Evolutionary conservation across 257 asterid genomes (phyloP).

Genomic region (Ilex aquifolium): DNA sequence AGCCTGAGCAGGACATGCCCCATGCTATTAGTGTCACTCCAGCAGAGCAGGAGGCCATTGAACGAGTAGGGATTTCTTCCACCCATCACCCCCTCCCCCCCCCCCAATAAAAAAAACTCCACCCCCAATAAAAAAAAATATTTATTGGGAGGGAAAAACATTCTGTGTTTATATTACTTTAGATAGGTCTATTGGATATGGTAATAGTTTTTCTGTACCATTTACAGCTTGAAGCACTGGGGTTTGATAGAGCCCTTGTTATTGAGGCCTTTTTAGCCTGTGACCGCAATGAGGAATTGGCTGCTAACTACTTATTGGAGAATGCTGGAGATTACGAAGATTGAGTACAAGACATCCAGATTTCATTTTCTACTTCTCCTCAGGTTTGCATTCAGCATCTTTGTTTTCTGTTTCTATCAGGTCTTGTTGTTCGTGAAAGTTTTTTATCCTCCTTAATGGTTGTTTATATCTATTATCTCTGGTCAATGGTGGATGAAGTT

Average conservation of each 20-base stretch:
- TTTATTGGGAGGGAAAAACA: too few relatives aligned
- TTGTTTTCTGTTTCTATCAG: too few relatives aligned
- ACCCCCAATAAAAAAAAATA: too few relatives aligned
- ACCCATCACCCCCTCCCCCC: background rate
- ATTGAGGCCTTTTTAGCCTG: slow-evolving; percentile 94
- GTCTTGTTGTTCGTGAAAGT: too few relatives aligned
- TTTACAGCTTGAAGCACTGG: slow-evolving; percentile 87
- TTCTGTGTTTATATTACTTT: too few relatives aligned
- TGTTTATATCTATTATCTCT: too few relatives aligned
- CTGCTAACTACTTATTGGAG: slow-evolving; percentile 82
- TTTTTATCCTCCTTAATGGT: too few relatives aligned
- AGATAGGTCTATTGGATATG: too few relatives aligned
- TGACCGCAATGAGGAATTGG: slow-evolving; percentile 89
- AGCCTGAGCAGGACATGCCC: background rate
- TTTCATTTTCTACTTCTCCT: too few relatives aligned
- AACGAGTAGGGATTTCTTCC: background rate
- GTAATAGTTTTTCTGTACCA: too few relatives aligned
- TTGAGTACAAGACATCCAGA: slow-evolving; percentile 12
- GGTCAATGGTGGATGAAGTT: too few relatives aligned
- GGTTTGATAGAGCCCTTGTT: slow-evolving; percentile 80
- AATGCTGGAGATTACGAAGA: slow-evolving; percentile 79
- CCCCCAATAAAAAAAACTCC: background rate
- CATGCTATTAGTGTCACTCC: background rate
- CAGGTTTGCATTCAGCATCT: too few relatives aligned
- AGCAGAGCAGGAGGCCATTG: background rate